These are phyloP conservation scores for rapeseed (Brassica napus) DNA, from an alignment of 345 rosid species.

Conservation along the genomic window Da-Ae NC_063443.1:17297001-17297500, in stretches of 20 bases:
- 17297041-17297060: neutral
- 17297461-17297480: conserved; percentile 4
- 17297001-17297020: conserved; percentile 5
- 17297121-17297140: neutral
- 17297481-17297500: neutral
- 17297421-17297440: neutral
- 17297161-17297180: neutral
- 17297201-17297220: neutral
- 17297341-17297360: neutral
- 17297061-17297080: neutral
- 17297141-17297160: neutral
- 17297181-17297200: neutral
- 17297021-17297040: neutral
- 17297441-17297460: neutral
- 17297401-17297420: neutral
- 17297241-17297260: conserved; percentile 3
- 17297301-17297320: neutral
- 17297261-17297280: neutral
- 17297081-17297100: neutral
- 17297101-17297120: neutral
- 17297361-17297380: neutral
- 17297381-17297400: neutral
- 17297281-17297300: conserved; percentile 1
- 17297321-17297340: conserved; percentile 4
- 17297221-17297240: neutral